Conservation (phyloP, 176 grass and related monocot genomes). For the Bothriochloa decipiens region DNA sequence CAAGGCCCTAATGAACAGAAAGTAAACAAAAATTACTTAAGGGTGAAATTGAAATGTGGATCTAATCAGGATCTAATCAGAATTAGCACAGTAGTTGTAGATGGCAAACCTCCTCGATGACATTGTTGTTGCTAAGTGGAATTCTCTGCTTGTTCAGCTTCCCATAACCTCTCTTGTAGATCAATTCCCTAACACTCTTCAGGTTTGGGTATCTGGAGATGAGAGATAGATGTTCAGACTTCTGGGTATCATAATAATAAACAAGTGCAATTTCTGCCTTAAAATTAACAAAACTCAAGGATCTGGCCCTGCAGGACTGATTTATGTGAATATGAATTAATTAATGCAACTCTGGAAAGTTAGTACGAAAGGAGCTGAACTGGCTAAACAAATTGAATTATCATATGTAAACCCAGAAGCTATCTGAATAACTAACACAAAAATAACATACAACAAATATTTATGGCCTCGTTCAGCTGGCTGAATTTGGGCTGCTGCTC, state of each 20-base stretch:
- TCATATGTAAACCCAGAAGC: neutral
- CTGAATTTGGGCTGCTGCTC: too few species aligned
- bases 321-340: neutral
- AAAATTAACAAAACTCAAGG: neutral
- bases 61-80: neutral
- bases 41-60: too few species aligned
- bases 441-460: neutral
- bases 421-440: neutral
- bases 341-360: neutral
- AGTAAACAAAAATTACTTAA: neutral
- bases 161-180: neutral
- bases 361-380: neutral
- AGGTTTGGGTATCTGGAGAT: conserved; percentile 62
- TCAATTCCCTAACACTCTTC: neutral
- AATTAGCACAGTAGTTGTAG: neutral
- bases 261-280: neutral
- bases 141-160: conserved; percentile 38
- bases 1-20: conserved; percentile 49
- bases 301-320: too few species aligned
- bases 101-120: conserved; percentile 62
- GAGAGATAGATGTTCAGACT: neutral
- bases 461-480: too few species aligned
- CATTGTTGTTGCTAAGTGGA: conserved; percentile 64
- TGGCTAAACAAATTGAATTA: neutral
- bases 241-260: neutral